Conservation (phyloP, 1,284 basidiomycete species). For the Volvariella volvacea region DNA sequence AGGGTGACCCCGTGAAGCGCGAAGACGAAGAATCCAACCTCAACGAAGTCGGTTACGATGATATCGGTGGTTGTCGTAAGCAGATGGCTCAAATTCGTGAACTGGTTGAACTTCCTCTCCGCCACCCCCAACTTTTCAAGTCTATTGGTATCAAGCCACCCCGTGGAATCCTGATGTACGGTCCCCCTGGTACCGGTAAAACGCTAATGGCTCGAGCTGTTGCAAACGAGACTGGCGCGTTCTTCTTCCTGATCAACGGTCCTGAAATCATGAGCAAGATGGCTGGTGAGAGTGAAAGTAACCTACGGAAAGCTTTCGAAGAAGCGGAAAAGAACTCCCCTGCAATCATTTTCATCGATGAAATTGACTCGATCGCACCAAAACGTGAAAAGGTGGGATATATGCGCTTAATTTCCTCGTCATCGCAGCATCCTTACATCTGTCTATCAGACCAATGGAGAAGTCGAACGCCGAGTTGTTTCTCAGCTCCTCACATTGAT, state of each 20-base stretch:
- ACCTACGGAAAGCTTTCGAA: constrained; percentile 96
- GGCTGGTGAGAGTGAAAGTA: constrained; percentile 97
- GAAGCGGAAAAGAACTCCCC: constrained; percentile 99
- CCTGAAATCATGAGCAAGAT: constrained; percentile 99
- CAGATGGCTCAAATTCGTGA: constrained; percentile 99
- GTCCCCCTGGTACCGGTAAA: constrained; percentile 96
- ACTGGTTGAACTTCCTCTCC: constrained; percentile 94
- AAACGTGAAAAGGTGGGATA: constrained; percentile 91
- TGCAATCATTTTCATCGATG: constrained; percentile 99
- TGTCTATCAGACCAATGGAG: constrained; percentile 81
- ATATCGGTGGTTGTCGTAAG: constrained; percentile 98
- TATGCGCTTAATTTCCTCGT: background rate
- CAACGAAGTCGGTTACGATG: constrained; percentile 97
- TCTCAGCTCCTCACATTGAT: constrained; percentile 97
- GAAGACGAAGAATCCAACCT: constrained; percentile 98
- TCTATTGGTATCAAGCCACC: constrained; percentile 99
- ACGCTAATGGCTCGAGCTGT: constrained; percentile 99
- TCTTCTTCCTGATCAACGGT: constrained; percentile 99
- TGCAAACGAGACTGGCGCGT: constrained; percentile 98
- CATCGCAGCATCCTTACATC: constrained; percentile 2
- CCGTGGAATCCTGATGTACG: constrained; percentile 94
- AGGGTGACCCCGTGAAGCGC: constrained; percentile 98
- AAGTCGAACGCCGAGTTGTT: constrained; percentile 98
- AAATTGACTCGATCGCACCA: constrained; percentile 98
- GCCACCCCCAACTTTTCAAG: constrained; percentile 99